A percentile compares a stretch with the other conserved stretches of the same genome.
Conservation (phyloP, 2,329 filamentous ascomycete genomes). For the Diaporthe sp. region DNA sequence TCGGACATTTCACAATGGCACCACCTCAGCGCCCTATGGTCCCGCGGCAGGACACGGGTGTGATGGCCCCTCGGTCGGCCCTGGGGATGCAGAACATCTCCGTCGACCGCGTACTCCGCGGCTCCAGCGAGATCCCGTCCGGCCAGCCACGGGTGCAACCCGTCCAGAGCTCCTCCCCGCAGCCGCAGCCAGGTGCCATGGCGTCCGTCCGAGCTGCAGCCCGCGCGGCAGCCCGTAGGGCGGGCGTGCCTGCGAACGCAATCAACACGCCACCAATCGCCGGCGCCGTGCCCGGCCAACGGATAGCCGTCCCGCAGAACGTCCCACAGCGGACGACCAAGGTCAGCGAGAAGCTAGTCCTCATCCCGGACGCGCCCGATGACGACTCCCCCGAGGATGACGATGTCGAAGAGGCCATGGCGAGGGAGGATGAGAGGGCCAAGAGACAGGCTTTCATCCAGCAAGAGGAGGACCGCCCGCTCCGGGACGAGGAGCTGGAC, state of each 20-base stretch:
- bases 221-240: constrained; percentile 36
- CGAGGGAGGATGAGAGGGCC: constrained; percentile 68
- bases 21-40: constrained; percentile 43
- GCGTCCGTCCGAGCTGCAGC: constrained; percentile 34
- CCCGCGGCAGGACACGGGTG: constrained; percentile 41
- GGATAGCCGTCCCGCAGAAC: constrained; percentile 60
- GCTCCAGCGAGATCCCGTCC: constrained; percentile 94
- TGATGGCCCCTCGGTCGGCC: constrained; percentile 1
- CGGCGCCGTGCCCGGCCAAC: constrained; percentile 53
- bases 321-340: constrained; percentile 91
- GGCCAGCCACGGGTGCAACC: constrained; percentile 80
- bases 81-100: constrained; percentile 78
- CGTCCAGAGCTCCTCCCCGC: constrained; percentile 13
- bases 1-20: constrained; percentile 27
- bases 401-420: constrained; percentile 51
- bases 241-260: constrained; percentile 42
- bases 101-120: constrained; percentile 95
- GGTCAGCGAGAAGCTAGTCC: constrained; percentile 95
- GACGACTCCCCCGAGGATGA: constrained; percentile 65
- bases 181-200: constrained; percentile 37
- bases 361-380: constrained; percentile 84
- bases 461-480: constrained; percentile 72
- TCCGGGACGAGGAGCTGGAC: constrained; percentile 77
- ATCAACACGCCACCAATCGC: constrained; percentile 17
- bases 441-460: constrained; percentile 54